phyloP scores from a whole-genome alignment of 805 yeast species.

The Candida maesae region DNA sequence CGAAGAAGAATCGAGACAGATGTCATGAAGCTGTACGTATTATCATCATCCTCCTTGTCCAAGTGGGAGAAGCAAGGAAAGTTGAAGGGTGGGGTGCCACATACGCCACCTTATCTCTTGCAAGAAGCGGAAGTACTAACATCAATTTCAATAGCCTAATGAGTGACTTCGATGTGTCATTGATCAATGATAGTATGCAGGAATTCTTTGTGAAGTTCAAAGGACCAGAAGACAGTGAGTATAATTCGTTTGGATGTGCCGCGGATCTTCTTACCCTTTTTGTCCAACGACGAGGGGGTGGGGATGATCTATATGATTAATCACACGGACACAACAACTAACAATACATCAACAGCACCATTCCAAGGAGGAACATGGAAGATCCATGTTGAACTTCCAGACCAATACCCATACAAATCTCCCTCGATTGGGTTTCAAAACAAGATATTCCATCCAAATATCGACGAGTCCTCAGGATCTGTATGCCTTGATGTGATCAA shows the following conservation, averaged over 20 bases:
- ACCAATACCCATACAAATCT: constrained; percentile 90
- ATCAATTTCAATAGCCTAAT: constrained; percentile 48
- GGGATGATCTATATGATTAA: no score
- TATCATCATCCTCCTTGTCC: no score
- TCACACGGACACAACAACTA: constrained; percentile 1
- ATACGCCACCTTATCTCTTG: no score
- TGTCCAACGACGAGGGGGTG: no score
- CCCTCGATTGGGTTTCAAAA: constrained; percentile 94
- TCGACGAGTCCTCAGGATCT: constrained; percentile 85
- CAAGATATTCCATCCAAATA: constrained; percentile 91
- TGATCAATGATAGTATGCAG: constrained; percentile 80
- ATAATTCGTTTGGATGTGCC: no score
- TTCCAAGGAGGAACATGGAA: constrained; percentile 90
- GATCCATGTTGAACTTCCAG: constrained; percentile 89
- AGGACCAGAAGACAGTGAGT: constrained; percentile 73
- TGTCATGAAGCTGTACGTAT: constrained; percentile 82
- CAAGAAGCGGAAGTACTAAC: no score
- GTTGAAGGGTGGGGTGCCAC: no score
- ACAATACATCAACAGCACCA: constrained; percentile 45
- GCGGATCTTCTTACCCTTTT: no score
- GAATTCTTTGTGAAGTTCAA: constrained; percentile 80
- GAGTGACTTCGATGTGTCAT: constrained; percentile 87
- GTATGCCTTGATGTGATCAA: constrained; percentile 95
- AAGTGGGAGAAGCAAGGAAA: no score
- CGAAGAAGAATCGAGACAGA: constrained; percentile 76